Percentiles rank a stretch among this genome's conserved stretches.
Conservation (phyloP, 495 filamentous ascomycete species). For the Penicillium chermesinum region DNA sequence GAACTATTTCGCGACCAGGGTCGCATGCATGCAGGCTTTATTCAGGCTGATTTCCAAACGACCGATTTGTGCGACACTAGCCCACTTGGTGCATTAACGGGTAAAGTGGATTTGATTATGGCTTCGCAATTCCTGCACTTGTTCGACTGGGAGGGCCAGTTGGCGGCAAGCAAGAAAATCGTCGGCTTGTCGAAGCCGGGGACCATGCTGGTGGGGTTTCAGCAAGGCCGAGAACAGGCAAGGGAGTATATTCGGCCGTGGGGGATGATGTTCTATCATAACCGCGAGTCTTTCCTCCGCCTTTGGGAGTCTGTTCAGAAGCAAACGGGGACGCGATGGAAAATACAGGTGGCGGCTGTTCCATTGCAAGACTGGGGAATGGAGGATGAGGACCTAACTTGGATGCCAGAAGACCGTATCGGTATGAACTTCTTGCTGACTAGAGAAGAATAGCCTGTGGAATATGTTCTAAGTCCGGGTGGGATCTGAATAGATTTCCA, state of each 20-base stretch:
- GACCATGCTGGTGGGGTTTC: neutral
- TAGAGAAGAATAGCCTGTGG: neutral
- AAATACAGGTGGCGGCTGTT: neutral
- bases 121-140: neutral
- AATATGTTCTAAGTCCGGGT: neutral
- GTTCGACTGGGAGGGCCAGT: neutral
- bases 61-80: neutral
- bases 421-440: neutral
- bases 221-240: neutral
- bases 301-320: neutral
- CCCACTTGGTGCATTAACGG: neutral
- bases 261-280: neutral
- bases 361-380: neutral
- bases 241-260: neutral
- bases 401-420: conserved; percentile 1
- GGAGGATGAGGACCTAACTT: neutral
- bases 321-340: neutral
- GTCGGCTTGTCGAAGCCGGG: neutral
- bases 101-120: neutral
- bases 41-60: neutral
- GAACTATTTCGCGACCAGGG: neutral
- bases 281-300: neutral
- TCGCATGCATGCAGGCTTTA: neutral
- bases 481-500: neutral
- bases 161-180: neutral